phyloP scores from a whole-genome alignment of 2,329 filamentous ascomycete species.

The Cytospora piceae region DNA sequence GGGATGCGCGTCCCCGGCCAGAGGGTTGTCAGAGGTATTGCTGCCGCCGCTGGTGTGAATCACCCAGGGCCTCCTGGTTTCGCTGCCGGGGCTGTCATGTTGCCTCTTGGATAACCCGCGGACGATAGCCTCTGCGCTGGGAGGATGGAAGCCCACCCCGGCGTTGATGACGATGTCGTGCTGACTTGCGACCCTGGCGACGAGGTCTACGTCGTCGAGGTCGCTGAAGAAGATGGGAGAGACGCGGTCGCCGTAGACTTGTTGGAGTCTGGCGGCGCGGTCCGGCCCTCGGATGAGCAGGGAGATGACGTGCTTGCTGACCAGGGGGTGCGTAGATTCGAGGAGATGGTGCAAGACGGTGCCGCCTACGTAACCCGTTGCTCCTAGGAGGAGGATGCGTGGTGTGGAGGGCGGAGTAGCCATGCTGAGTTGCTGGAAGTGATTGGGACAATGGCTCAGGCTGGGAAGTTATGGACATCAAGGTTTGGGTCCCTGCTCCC shows the following conservation, averaged over 20 bases:
- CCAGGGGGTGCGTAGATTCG: conserved; percentile 30
- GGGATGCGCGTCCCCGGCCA: conserved; percentile 40
- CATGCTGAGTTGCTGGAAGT: not conserved
- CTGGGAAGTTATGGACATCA: not conserved
- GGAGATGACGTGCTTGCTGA: conserved; percentile 33
- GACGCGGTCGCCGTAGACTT: conserved; percentile 30
- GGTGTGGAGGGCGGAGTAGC: not conserved
- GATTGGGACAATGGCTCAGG: not conserved
- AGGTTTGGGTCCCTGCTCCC: not conserved
- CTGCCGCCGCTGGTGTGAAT: conserved; percentile 47
- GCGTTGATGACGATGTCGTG: conserved; percentile 48
- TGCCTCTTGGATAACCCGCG: conserved; percentile 43
- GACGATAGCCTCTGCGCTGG: conserved; percentile 46
- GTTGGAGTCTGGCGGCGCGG: conserved; percentile 9
- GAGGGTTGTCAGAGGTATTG: conserved; percentile 47
- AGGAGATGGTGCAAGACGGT: conserved; percentile 34
- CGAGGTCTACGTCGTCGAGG: conserved; percentile 34
- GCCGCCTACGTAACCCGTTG: conserved; percentile 39
- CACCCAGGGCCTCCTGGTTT: conserved; percentile 5
- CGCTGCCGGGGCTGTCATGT: not conserved
- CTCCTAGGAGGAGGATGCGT: conserved; percentile 36
- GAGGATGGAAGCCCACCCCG: conserved; percentile 44
- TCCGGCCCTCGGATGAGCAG: conserved; percentile 34
- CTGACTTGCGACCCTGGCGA: conserved; percentile 34
- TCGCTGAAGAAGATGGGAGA: conserved; percentile 34